A percentile compares a stretch with the other conserved stretches of the same genome.
Conservation (phyloP, 306 rosid species). For the barrel medic (Medicago truncatula) region MtrunA17r5.0-ANR NC_053049.1:6212001-6212500, state of each 20-base stretch:
- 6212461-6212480: background rate
- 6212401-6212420: background rate
- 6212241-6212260: background rate
- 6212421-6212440: background rate
- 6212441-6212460: background rate
- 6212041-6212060: too few species aligned
- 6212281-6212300: background rate
- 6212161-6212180: too few species aligned
- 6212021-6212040: too few species aligned
- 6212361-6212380: background rate
- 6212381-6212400: background rate
- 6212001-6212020: too few species aligned
- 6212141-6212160: too few species aligned
- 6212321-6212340: background rate
- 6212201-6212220: background rate
- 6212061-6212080: too few species aligned
- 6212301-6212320: background rate
- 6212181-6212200: too few species aligned
- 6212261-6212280: background rate
- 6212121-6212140: too few species aligned
- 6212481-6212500: conserved; percentile 1
- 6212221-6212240: background rate
- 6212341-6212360: background rate
- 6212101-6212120: too few species aligned
- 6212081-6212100: too few species aligned